phyloP scores from a whole-genome alignment of 768 basidiomycete species.

The Psilocybe subaeruginosa region DNA sequence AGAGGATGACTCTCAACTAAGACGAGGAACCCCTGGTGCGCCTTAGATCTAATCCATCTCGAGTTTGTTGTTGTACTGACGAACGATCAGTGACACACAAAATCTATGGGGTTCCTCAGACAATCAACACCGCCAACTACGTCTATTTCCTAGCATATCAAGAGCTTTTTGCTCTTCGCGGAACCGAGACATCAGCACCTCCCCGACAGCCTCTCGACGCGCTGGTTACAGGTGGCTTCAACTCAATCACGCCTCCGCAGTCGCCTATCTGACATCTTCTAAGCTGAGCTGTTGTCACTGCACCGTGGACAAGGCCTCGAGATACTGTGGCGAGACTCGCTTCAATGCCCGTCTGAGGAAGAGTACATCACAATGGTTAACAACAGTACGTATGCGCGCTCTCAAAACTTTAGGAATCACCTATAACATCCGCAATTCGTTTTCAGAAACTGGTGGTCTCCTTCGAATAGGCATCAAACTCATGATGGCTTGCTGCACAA shows the following conservation, averaged over 20 bases:
- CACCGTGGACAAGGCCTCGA: constrained; percentile 97
- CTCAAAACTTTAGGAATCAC: neutral
- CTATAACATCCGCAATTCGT: neutral
- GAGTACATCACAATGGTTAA: constrained; percentile 97
- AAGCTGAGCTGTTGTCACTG: constrained; percentile 73
- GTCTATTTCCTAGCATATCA: constrained; percentile 94
- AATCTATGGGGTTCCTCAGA: constrained; percentile 96
- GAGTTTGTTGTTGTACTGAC: neutral
- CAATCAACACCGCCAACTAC: constrained; percentile 97
- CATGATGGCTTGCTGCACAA: constrained; percentile 90
- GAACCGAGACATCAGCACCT: constrained; percentile 29
- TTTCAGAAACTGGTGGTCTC: constrained; percentile 91
- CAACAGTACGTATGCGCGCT: constrained; percentile 64
- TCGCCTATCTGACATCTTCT: neutral
- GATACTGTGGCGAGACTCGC: constrained; percentile 90
- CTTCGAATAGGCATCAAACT: constrained; percentile 92
- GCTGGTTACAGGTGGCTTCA: constrained; percentile 69
- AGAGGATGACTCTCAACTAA: constrained; percentile 86
- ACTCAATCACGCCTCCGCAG: neutral
- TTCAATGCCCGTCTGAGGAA: constrained; percentile 91
- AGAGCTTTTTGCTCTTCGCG: constrained; percentile 70
- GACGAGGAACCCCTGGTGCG: constrained; percentile 82
- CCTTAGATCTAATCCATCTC: neutral
- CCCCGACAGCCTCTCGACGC: constrained; percentile 55
- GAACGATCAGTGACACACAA: constrained; percentile 78